Base-by-base conservation (phyloP, 495 filamentous ascomycete genomes). In the Penicillium subrubescens region DNA sequence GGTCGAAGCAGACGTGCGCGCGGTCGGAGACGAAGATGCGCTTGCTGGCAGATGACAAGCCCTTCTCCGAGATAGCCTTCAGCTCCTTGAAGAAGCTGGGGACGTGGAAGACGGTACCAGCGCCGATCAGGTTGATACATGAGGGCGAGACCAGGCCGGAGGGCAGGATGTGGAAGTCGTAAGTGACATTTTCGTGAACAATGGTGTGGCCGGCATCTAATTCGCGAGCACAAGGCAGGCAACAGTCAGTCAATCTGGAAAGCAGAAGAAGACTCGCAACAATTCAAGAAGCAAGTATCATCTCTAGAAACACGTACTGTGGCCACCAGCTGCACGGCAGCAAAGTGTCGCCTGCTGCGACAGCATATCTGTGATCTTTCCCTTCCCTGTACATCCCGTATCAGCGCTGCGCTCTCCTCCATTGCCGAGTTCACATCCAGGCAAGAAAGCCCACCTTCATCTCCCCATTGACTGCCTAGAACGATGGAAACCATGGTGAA, bases 51-150 rank as follows among this genome's bases (percentile, higher is more conserved):
- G 84, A 82, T 21, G 83, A 73, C 55, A 96, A 76, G 19, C 93
- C 93, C 79, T 96, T 90, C 44, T 78, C 77, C 72, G 92, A 83
- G 17, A 94, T 76, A 29, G 83, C 83, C 55, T 83, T 83, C 60
- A 97, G 82, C 78, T 97, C 94, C 73, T 89, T 88, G 86, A 96
- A 96, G 84, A 97, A 95, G 51, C 83, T 84, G 55, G 90, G 90
- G 52, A 96, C 83, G 81, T 97, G 90, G 61, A 97, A 85, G 59
- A 96, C 93, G 55, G 89, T 89, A 59, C 92, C 92, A 61, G 90
- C 89, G 57, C 93, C 93, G 75, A 97, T 92, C 53, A 97, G 80
- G 81, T 95, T 97, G 66, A 88, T 81, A 76, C 87, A 92, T 59
- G 79, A 80, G 3, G 89, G 92, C 69, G 91, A 91, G 61, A 96